Percentiles rank a stretch among this genome's conserved stretches.
Conservation (phyloP, 2,329 filamentous ascomycete species). For the Grosmannia huntii region DNA sequence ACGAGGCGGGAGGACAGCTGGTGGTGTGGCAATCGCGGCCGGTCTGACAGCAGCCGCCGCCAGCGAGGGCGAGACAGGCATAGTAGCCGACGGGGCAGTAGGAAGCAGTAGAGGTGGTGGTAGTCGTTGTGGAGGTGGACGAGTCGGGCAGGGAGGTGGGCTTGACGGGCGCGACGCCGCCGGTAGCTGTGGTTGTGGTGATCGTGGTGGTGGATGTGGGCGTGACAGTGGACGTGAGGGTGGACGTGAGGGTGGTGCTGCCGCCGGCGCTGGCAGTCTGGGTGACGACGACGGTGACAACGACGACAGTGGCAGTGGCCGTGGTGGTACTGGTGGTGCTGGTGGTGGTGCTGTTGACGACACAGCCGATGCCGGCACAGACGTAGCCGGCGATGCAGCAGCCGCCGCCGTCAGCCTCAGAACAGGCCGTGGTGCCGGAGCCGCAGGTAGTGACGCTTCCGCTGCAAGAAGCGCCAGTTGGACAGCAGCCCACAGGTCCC, state of each 20-base stretch:
- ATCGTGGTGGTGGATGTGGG: conserved; percentile 13
- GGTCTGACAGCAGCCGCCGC: conserved; percentile 75
- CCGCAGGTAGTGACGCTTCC: conserved; percentile 51
- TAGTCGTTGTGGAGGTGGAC: not conserved
- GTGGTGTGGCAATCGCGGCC: conserved; percentile 74
- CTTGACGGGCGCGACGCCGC: conserved; percentile 29
- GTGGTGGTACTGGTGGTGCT: conserved; percentile 15
- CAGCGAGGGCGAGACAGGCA: conserved; percentile 72
- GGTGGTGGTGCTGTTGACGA: conserved; percentile 14
- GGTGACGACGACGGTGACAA: conserved; percentile 28
- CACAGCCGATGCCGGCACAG: conserved; percentile 56
- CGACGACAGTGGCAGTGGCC: conserved; percentile 22
- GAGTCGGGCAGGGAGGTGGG: conserved; percentile 11
- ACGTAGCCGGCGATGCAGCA: conserved; percentile 63
- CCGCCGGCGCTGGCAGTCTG: conserved; percentile 15
- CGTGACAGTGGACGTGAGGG: conserved; percentile 20
- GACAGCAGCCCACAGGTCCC: conserved; percentile 65
- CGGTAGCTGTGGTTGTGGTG: conserved; percentile 17
- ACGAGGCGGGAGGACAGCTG: conserved; percentile 52
- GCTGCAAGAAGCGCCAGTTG: conserved; percentile 47
- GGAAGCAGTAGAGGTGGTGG: conserved; percentile 27
- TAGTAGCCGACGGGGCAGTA: conserved; percentile 86
- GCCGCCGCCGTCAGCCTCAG: conserved; percentile 53
- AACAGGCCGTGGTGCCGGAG: conserved; percentile 50
- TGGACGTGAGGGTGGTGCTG: conserved; percentile 14